Percentiles rank a stretch among this genome's conserved stretches.
phyloP scores from a whole-genome alignment of 805 yeast species.

The Candida suzukii region DNA sequence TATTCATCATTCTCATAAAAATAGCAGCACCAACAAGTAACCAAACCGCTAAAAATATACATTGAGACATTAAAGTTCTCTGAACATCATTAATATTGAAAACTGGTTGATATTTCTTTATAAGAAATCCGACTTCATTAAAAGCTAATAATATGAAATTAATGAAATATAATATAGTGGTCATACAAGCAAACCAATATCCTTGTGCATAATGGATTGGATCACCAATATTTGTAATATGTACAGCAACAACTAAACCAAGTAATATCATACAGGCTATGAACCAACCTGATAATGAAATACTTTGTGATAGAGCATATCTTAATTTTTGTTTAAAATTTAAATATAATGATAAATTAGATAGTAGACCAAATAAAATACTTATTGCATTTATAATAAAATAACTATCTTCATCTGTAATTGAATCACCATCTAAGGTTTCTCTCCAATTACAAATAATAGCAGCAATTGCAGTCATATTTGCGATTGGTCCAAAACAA shows the following conservation, averaged over 20 bases:
- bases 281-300: constrained; percentile 61
- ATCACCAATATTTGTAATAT: constrained; percentile 11
- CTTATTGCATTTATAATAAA: constrained; percentile 55
- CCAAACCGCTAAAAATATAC: constrained; percentile 62
- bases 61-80: constrained; percentile 66
- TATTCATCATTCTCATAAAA: constrained; percentile 37
- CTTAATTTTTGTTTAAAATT: constrained; percentile 56
- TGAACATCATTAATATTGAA: constrained; percentile 65
- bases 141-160: constrained; percentile 46
- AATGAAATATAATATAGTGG: constrained; percentile 51
- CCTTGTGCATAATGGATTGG: constrained; percentile 44
- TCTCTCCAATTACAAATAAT: constrained; percentile 58
- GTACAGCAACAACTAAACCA: constrained; percentile 34
- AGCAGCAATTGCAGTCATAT: constrained; percentile 66
- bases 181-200: constrained; percentile 71
- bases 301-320: constrained; percentile 53
- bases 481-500: constrained; percentile 73
- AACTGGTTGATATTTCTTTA: constrained; percentile 57
- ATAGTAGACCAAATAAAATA: constrained; percentile 54
- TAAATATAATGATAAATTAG: constrained; percentile 62
- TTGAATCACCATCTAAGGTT: constrained; percentile 12
- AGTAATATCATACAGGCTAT: constrained; percentile 49
- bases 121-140: constrained; percentile 56
- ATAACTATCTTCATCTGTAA: constrained; percentile 35
- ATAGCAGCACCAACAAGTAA: constrained; percentile 62